Base-by-base conservation (phyloP, 345 rosid genomes). In the Pseudoturritis turrita region DNA sequence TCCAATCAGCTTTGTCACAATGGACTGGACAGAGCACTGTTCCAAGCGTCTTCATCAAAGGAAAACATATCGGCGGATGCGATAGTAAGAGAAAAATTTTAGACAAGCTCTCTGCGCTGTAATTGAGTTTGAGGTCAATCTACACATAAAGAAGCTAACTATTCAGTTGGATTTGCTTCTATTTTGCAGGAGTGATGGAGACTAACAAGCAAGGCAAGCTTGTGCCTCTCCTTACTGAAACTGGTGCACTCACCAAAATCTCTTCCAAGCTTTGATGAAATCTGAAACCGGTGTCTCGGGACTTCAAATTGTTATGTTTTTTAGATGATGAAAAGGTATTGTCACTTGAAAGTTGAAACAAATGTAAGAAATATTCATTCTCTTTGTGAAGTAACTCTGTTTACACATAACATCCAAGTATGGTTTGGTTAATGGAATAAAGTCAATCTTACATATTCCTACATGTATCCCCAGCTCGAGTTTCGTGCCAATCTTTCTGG, bases 21-120 rank as follows among this genome's bases (percentile, higher is more conserved):
- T 87, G 95, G 97, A 78, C 92, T 17, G 88, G 91, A 26, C 86
- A 49, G 15, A 68, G 74, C 35, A 82, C 89, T 3, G 88, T 91
- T 47, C 92, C 95, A 2, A 82, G 79, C 40, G 91, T 87, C 45
- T 88, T 91, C 81, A 86, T 84, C 14, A 85, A 79, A 47, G 92
- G 84, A 9, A 87, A 85, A 68, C 89, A 84, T 31, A 81, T 88
- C 4, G 90, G 85, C 37, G 92, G 95, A 35, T 90, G 89, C 45
- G 85, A 88, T 44, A n/a, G 95, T 87, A 78, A 82, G 80, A 13
- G 28, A 61, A 19, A 15, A 43, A 8, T 33, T n/a, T 44, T 66
- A 46, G 36, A 53, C 39, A 60, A 62, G 9, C 44, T 14, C 29
- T 59, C 23, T 62, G 1, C 26, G 41, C 25, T 0, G 0, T 14